Conservation (phyloP, 1,284 basidiomycete species). For the Puccinia horiana region DNA sequence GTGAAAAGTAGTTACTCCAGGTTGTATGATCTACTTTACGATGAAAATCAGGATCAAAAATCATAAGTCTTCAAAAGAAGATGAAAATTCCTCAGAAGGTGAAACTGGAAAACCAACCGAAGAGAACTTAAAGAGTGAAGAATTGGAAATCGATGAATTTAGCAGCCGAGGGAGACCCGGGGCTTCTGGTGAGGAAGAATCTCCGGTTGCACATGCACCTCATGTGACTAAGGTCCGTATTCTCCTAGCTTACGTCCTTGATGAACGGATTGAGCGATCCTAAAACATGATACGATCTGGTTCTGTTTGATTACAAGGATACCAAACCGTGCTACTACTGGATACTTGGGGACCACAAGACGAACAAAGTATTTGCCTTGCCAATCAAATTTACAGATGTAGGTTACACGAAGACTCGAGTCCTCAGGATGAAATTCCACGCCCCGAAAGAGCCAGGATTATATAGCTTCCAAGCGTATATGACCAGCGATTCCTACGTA, state of each 20-base stretch:
- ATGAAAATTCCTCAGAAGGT: neutral
- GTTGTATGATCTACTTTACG: constrained; percentile 82
- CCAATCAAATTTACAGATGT: constrained; percentile 76
- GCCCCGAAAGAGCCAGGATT: constrained; percentile 80
- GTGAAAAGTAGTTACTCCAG: constrained; percentile 84
- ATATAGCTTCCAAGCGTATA: constrained; percentile 84
- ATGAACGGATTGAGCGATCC: no score
- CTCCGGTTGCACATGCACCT: constrained; percentile 79
- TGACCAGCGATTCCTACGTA: constrained; percentile 79
- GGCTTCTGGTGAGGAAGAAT: constrained; percentile 61
- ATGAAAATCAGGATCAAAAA: constrained; percentile 72
- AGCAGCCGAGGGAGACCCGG: constrained; percentile 66
- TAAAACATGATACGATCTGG: no score
- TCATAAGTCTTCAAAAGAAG: constrained; percentile 58
- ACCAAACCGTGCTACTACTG: constrained; percentile 82
- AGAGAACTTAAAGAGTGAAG: constrained; percentile 63
- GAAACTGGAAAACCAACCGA: constrained; percentile 52
- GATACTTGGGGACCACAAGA: constrained; percentile 87
- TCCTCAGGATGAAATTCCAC: constrained; percentile 90
- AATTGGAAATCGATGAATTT: constrained; percentile 71
- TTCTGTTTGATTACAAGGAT: constrained; percentile 61
- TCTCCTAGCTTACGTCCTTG: neutral
- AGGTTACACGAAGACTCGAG: constrained; percentile 69
- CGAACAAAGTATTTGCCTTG: constrained; percentile 84
- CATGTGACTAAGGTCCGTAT: constrained; percentile 77